Conservation (phyloP, 345 rosid species). For the Salix koriyanagi region DNA sequence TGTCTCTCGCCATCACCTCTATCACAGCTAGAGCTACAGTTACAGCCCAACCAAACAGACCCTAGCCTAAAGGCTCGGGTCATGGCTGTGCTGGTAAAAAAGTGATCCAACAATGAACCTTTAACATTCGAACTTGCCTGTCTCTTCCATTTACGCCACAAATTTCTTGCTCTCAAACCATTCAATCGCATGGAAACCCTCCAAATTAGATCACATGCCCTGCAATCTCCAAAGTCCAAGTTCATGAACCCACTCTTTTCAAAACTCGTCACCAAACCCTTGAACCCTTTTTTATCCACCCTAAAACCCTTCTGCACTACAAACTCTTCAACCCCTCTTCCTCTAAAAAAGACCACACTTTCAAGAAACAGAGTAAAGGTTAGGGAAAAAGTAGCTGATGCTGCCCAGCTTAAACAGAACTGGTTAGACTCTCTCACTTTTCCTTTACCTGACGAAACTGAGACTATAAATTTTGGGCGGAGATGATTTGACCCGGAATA, state of each 20-base stretch:
- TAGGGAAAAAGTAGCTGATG: slow-evolving; percentile 20
- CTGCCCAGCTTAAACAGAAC: slow-evolving; percentile 40
- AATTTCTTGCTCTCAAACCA: not conserved
- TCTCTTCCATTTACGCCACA: not conserved
- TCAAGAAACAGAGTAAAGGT: not conserved
- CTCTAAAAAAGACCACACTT: not conserved
- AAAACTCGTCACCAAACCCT: not conserved
- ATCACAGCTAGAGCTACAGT: no score
- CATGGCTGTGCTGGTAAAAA: no score
- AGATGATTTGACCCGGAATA: slow-evolving; percentile 11
- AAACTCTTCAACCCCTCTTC: not conserved
- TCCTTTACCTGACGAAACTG: slow-evolving; percentile 16
- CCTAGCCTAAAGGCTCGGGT: no score
- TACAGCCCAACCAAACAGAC: no score
- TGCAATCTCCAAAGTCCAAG: not conserved
- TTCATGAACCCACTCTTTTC: slow-evolving; percentile 17
- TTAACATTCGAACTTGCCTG: no score
- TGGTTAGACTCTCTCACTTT: slow-evolving; percentile 67
- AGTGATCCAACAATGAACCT: no score
- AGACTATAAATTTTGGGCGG: not conserved
- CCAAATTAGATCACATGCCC: slow-evolving; percentile 1
- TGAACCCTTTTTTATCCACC: not conserved
- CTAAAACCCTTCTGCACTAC: slow-evolving; percentile 14
- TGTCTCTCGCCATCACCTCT: no score
- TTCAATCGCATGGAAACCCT: slow-evolving; percentile 11